Evolutionary conservation across 2,329 filamentous ascomycete genomes (phyloP).

Genomic region (Fonsecaea nubica): DNA sequence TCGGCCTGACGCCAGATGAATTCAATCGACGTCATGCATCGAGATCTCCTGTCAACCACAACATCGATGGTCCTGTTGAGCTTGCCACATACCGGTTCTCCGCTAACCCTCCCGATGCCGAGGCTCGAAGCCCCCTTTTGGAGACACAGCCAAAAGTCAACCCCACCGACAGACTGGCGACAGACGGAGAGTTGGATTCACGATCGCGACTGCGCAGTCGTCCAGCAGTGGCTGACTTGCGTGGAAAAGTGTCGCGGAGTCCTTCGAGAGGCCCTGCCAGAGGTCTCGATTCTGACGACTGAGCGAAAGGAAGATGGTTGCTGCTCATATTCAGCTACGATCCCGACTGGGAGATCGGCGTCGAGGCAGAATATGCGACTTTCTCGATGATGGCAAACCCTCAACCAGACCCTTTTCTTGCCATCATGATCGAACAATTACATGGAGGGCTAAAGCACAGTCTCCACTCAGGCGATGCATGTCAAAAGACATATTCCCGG

Average conservation of each 20-base stretch:
- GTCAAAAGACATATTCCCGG: background rate
- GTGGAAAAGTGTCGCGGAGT: conserved; percentile 22
- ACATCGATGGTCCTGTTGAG: conserved; percentile 26
- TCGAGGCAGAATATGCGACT: background rate
- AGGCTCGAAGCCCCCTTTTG: conserved; percentile 22
- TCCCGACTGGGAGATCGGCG: background rate
- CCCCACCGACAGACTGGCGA: background rate
- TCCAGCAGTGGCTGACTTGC: conserved; percentile 21
- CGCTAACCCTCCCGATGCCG: conserved; percentile 5
- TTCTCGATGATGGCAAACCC: background rate
- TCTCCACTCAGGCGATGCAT: background rate
- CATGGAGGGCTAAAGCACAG: background rate
- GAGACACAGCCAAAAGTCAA: conserved; percentile 15
- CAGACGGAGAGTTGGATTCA: conserved; percentile 1
- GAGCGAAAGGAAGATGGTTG: background rate
- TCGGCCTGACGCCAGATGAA: conserved; percentile 27
- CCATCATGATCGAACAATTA: background rate
- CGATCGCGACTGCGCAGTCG: conserved; percentile 23
- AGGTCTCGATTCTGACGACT: conserved; percentile 13
- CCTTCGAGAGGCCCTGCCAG: conserved; percentile 22
- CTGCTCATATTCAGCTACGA: background rate
- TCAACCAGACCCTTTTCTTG: too few species aligned
- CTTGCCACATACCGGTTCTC: conserved; percentile 30
- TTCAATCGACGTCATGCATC: conserved; percentile 29
- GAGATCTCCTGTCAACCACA: conserved; percentile 12